Evolutionary conservation across 352 stramenopile genomes (phyloP), one percentile per base, ranked within the genome.

Genomic region (Phytophthora citricola): DNA sequence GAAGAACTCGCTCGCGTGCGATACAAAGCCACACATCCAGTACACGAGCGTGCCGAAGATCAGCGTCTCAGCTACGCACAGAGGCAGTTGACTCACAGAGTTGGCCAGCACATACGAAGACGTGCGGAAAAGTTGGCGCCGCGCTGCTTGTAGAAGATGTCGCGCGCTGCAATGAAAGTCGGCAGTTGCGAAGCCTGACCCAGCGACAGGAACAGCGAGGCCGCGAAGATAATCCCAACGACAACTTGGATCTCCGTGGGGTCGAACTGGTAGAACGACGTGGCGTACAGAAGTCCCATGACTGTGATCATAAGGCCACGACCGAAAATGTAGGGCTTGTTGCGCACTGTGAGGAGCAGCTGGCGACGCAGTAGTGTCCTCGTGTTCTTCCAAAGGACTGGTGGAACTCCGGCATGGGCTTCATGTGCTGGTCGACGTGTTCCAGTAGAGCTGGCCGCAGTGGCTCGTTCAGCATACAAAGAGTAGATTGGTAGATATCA

Each of bases 11-110:
- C 38, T 55, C 7, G 58, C 53, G 31, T 73, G 41, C 0, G 67
- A 43, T n/a, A 77, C 71, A 54, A 94, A 85, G 27, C 90, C 90
- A 51, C 90, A 81, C 74, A 95, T 91, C 75, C 81, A 97, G 56
- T 97, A 97, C 11, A 96, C 54, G 26, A 97, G 68, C 8, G 76
- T 90, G 22, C 85, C 88, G 69, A 94, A 97, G 14, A 93, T 66
- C 15, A 94, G 52, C 1, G 83, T 81, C 71, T 96, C 87, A 24
- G 89, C 63, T 11, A 78, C 12, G 63, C 65, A 63, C 40, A 86
- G 60, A 51, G 80, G 68, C 4, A 87, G 34, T 24, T 81, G 64
- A 10, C 73, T 70, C 22, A 80, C 36, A 4, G 60, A 76, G 29
- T 63, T 75, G 5, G 72, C 83, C 45, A 95, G 44, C 26, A 94